Percentiles rank a stretch among this genome's conserved stretches.
Conservation (phyloP, 441 rosid genomes). For the Jatropha multifida region DNA sequence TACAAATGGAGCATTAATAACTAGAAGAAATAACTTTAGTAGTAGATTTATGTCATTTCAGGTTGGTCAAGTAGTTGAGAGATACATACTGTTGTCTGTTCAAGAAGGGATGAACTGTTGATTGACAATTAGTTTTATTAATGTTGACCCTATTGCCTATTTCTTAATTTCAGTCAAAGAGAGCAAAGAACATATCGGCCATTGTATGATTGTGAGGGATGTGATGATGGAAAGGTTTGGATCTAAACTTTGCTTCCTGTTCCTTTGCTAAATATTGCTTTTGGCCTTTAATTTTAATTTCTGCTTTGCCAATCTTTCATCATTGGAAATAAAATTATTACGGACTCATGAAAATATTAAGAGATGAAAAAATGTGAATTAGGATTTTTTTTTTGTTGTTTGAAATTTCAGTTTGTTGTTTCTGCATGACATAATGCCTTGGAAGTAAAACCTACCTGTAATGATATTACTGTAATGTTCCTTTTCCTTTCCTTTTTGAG, state of each 20-base stretch:
- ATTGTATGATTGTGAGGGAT: conserved; percentile 6
- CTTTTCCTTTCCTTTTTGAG: background rate
- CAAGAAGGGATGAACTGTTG: background rate
- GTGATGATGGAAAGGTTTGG: conserved; percentile 9
- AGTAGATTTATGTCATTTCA: too few species aligned
- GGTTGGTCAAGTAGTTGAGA: too few species aligned
- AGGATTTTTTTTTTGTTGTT: background rate
- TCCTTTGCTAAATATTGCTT: conserved; percentile 5
- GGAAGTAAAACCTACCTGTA: background rate
- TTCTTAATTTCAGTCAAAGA: background rate
- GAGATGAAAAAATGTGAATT: background rate
- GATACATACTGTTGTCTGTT: too few species aligned
- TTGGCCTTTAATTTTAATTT: background rate
- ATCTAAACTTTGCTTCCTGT: background rate
- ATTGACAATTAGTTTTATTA: background rate
- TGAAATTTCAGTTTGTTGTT: background rate
- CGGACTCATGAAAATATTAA: background rate
- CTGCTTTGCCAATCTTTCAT: too few species aligned
- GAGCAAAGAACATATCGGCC: background rate
- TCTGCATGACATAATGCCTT: background rate
- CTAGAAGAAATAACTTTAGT: too few species aligned
- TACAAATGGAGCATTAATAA: too few species aligned
- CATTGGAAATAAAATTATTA: too few species aligned
- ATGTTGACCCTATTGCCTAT: background rate
- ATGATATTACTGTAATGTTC: background rate